These are phyloP conservation scores for Nasturtium officinale DNA, from an alignment of 345 rosid species.

Conservation along the genomic window DNA sequence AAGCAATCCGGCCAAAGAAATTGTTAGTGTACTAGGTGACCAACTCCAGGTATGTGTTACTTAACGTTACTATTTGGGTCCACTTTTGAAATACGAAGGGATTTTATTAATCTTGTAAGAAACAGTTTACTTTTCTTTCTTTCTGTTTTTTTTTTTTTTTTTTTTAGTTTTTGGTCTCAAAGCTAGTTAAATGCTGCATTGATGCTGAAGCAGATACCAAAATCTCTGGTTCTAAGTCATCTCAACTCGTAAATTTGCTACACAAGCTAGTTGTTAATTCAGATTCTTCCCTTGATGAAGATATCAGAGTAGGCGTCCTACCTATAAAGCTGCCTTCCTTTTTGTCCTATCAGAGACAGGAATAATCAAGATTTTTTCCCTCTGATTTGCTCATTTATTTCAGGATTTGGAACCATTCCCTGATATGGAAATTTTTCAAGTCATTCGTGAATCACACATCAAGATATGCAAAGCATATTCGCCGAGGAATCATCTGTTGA, in stretches of 20 bases:
- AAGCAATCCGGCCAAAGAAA: slow-evolving; percentile 63
- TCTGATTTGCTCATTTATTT: slow-evolving; percentile 22
- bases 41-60: slow-evolving; percentile 74
- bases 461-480: slow-evolving; percentile 65
- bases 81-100: not conserved
- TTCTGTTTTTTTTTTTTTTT: slow-evolving; percentile 22
- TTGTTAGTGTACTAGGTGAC: slow-evolving; percentile 73
- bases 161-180: slow-evolving; percentile 96
- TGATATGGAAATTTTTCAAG: slow-evolving; percentile 59
- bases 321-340: slow-evolving; percentile 24
- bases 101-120: not conserved
- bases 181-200: slow-evolving; percentile 82
- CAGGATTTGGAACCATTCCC: slow-evolving; percentile 94
- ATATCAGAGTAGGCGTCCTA: slow-evolving; percentile 62
- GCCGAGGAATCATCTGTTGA: slow-evolving; percentile 78
- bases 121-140: slow-evolving; percentile 10
- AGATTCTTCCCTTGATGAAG: slow-evolving; percentile 68
- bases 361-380: not conserved
- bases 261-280: slow-evolving; percentile 62
- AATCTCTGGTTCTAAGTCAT: slow-evolving; percentile 53
- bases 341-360: slow-evolving; percentile 21
- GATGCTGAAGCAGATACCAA: slow-evolving; percentile 52
- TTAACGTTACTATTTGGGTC: slow-evolving; percentile 7
- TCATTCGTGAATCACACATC: slow-evolving; percentile 62
- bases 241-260: slow-evolving; percentile 65